phyloP scores from a whole-genome alignment of 495 filamentous ascomycete genomes.

The Trypethelium eluteriae region DNA sequence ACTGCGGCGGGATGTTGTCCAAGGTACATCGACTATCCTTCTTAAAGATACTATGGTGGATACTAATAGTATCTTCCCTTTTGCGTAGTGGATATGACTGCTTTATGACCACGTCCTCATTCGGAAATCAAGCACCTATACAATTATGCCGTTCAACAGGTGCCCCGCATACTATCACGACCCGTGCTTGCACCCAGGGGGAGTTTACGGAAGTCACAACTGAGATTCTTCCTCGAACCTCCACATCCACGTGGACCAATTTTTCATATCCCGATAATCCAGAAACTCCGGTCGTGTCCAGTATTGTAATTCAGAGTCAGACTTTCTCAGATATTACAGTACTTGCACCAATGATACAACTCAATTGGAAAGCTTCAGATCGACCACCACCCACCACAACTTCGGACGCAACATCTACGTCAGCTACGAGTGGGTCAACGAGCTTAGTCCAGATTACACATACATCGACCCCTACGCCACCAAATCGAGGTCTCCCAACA shows the following conservation, averaged over 20 bases:
- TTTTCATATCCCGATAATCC: not conserved
- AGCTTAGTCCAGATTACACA: not conserved
- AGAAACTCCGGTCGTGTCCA: not conserved
- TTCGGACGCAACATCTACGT: not conserved
- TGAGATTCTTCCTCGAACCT: not conserved
- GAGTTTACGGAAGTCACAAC: not conserved
- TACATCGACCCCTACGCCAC: not conserved
- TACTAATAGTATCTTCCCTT: not conserved
- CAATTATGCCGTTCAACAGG: not conserved
- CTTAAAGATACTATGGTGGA: not conserved
- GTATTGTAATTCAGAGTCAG: not conserved
- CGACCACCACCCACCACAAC: not conserved
- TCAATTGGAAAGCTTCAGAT: slow-evolving; percentile 11
- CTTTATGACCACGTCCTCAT: not conserved
- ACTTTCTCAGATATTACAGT: not conserved
- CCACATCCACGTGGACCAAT: not conserved
- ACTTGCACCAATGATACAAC: slow-evolving; percentile 8
- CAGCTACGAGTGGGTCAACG: not conserved
- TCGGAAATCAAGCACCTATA: not conserved
- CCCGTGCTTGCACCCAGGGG: not conserved
- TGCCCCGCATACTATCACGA: not conserved
- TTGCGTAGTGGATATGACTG: slow-evolving; percentile 1
- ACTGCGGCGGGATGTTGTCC: slow-evolving; percentile 4
- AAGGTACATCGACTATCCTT: not conserved
- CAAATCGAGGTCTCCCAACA: not conserved